Conservation (phyloP, 164 flowering plant species). For the Kingdonia uniflora region DNA sequence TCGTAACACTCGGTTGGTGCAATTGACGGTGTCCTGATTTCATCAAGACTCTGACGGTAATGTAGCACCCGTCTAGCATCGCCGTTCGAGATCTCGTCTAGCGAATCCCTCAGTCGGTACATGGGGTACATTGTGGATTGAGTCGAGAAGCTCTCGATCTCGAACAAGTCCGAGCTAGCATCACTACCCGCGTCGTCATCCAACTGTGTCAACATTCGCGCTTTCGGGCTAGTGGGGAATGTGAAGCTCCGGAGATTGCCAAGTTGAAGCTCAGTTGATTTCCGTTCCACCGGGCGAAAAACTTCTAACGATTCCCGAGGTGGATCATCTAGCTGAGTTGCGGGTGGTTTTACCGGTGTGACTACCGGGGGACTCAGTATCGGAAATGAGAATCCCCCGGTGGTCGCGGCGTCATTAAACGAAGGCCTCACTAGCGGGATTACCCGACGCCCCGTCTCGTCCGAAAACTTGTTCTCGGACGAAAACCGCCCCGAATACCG, state of each 20-base stretch:
- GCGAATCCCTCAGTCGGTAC: conserved; percentile 38
- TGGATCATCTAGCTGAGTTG: conserved; percentile 18
- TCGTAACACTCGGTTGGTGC: conserved; percentile 58
- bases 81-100: conserved; percentile 33
- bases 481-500: conserved; percentile 4
- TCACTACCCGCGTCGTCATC: conserved; percentile 69
- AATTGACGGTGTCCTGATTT: conserved; percentile 27
- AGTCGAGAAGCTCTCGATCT: conserved; percentile 86
- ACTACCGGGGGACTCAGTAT: conserved; percentile 19
- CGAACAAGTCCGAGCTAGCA: conserved; percentile 88
- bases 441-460: conserved; percentile 16
- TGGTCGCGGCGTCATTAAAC: neutral
- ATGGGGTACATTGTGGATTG: conserved; percentile 27
- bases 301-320: conserved; percentile 52
- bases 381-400: conserved; percentile 42
- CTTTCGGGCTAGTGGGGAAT: conserved; percentile 25
- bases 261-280: conserved; percentile 12
- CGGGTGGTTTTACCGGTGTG: neutral
- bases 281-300: conserved; percentile 12
- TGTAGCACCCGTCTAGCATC: conserved; percentile 9
- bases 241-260: conserved; percentile 17
- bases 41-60: conserved; percentile 30
- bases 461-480: conserved; percentile 6
- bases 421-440: conserved; percentile 16
- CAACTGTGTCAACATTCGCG: conserved; percentile 4